Evolutionary conservation across 257 asterid species (phyloP).

Genomic region (Parsonsia alboflavescens): DNA sequence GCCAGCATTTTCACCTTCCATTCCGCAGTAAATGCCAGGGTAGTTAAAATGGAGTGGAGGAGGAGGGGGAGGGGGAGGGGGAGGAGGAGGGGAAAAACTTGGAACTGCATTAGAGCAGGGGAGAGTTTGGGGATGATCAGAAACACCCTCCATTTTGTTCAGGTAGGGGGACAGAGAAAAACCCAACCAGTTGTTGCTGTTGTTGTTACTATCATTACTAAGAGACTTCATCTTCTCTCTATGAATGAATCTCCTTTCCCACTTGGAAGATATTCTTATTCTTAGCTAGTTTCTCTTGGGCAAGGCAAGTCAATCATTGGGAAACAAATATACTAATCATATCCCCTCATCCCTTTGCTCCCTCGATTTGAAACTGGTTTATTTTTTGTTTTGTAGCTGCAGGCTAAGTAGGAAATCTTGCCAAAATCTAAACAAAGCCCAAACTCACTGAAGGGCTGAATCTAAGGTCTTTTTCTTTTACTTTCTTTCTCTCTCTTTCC

Average conservation of each 20-base stretch:
- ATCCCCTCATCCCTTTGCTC: constrained; percentile 19
- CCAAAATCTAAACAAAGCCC: constrained; percentile 30
- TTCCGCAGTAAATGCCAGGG: constrained; percentile 56
- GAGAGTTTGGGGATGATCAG: constrained; percentile 28
- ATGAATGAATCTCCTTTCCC: constrained; percentile 11
- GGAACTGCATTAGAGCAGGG: constrained; percentile 38
- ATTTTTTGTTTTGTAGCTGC: constrained; percentile 64
- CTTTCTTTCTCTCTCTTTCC: constrained; percentile 12
- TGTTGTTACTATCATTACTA: constrained; percentile 41
- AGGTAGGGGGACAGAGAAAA: constrained; percentile 72
- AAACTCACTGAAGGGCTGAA: constrained; percentile 31
- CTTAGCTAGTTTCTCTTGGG: constrained; percentile 21
- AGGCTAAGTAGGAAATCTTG: constrained; percentile 32
- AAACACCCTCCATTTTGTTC: constrained; percentile 48
- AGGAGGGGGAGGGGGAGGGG: constrained; percentile 8
- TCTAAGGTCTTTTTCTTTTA: constrained; percentile 34
- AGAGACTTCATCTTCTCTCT: constrained; percentile 35
- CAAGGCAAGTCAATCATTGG: constrained; percentile 66
- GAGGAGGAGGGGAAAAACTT: constrained; percentile 27
- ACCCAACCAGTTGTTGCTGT: constrained; percentile 60
- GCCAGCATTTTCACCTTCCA: constrained; percentile 45
- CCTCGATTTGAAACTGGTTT: constrained; percentile 27
- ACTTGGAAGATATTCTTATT: constrained; percentile 10
- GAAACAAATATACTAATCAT: constrained; percentile 53
- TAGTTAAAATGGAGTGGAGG: constrained; percentile 25